Percentiles rank a stretch among this genome's conserved stretches.
These are phyloP conservation scores for Pythium scleroteichum DNA, from an alignment of 352 stramenopile species.

Conservation along the genomic window DNA sequence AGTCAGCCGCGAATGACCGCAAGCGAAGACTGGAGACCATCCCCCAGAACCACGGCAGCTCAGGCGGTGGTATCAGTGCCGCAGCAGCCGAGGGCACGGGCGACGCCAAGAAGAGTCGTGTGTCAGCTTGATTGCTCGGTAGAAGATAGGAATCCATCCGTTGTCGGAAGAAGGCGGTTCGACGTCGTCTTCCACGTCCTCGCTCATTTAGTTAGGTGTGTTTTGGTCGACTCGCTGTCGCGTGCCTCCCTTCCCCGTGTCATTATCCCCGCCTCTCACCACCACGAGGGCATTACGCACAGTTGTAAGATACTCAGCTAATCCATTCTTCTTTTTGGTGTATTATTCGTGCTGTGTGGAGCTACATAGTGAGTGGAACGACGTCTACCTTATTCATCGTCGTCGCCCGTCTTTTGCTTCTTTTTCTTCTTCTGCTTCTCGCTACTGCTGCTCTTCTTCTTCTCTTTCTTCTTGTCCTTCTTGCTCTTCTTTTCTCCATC, in stretches of 20 bases:
- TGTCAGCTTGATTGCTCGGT: constrained; percentile 17
- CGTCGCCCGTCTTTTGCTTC: constrained; percentile 24
- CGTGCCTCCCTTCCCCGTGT: background rate
- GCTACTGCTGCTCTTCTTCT: constrained; percentile 68
- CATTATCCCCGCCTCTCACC: background rate
- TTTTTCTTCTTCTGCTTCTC: constrained; percentile 27
- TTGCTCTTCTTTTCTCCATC: constrained; percentile 61
- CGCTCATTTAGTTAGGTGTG: constrained; percentile 15
- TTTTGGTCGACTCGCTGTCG: constrained; percentile 12
- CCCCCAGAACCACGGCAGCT: constrained; percentile 8
- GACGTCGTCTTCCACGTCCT: background rate
- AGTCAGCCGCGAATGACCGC: constrained; percentile 58
- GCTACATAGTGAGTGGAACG: background rate
- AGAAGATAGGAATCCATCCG: constrained; percentile 11
- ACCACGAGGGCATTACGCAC: constrained; percentile 4
- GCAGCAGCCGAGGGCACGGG: constrained; percentile 1
- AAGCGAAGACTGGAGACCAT: constrained; percentile 54
- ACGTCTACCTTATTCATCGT: constrained; percentile 5
- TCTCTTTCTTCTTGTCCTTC: constrained; percentile 55
- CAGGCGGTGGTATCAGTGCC: background rate
- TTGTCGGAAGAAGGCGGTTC: too few relatives aligned
- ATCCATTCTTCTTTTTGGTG: constrained; percentile 5
- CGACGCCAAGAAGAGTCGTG: constrained; percentile 26
- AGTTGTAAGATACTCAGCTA: constrained; percentile 20
- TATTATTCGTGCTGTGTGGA: background rate